Base-by-base conservation (phyloP, 495 filamentous ascomycete species). In the Daldinia loculata region DNA sequence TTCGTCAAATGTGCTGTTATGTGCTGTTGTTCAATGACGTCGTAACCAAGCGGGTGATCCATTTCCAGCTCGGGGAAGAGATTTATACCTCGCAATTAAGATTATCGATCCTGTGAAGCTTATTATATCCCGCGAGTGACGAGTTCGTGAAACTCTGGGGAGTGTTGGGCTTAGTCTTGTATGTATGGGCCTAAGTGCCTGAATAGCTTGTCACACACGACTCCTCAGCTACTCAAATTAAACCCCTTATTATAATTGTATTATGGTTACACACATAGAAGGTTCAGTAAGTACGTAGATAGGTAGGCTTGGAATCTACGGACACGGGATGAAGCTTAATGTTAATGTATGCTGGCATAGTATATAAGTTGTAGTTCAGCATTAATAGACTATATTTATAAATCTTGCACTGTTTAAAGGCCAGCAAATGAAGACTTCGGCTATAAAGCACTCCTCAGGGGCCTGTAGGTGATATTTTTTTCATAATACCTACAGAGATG, bases 21-120 rank as follows among this genome's bases (percentile, higher is more conserved):
- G 9, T 34, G 32, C 34, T 38, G 4, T 29, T 52, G 43, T 50
- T 61, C 56, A 30, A 65, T 68, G 64, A 65, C 70, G 64, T 72
- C 64, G 64, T 64, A 60, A 22, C 27, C 50, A 32, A 58, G 24
- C 48, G 51, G 34, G 17, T 22, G 30, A 68, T 64, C 60, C 60
- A 64, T 68, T 50, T 48, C 22, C 12, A 51, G 19, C 26, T 50
- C 39, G 24, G 52, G 51, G 12, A 51, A 57, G 32, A 60, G 53
- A 60, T 34, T 64, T 60, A 68, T 50, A 63, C 30, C 19, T 60
- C 53, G 7, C 27, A 71, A 57, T 63, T 34, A 45, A 57, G 36
- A 60, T 63, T 51, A 17, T 56, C 39, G 51, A 61, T 64, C 63
- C 52, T 66, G 41, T 34, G 52, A 67, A 32, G n/a, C 9, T 38